Evolutionary conservation across 768 basidiomycete species (phyloP).

Genomic region (Pleurotus cornucopiae): DNA sequence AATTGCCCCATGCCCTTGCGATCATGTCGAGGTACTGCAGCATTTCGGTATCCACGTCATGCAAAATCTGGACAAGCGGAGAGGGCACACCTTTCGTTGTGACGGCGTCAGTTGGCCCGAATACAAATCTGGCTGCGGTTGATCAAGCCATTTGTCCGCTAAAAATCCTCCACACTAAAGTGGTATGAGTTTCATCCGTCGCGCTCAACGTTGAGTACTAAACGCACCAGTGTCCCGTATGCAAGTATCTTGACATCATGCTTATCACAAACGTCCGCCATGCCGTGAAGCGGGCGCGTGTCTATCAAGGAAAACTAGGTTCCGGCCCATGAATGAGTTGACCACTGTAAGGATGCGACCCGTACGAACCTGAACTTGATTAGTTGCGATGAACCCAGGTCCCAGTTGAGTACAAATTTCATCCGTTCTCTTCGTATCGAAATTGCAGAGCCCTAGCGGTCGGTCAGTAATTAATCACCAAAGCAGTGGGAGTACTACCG

Average conservation of each 20-base stretch:
- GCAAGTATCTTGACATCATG: constrained; percentile 74
- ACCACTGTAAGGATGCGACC: background rate
- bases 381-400: constrained; percentile 68
- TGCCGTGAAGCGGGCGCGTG: constrained; percentile 68
- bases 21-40: constrained; percentile 83
- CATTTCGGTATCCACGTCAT: background rate
- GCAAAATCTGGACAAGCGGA: background rate
- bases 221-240: constrained; percentile 73
- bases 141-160: constrained; percentile 67
- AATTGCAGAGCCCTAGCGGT: constrained; percentile 62
- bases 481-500: constrained; percentile 18
- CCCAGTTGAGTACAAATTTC: constrained; percentile 78
- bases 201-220: background rate
- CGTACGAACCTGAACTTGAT: constrained; percentile 70
- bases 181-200: background rate
- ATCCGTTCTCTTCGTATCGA: constrained; percentile 69
- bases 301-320: constrained; percentile 78
- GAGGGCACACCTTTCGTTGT: constrained; percentile 62
- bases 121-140: constrained; percentile 70
- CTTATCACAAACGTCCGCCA: constrained; percentile 72
- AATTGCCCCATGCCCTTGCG: constrained; percentile 71
- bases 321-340: too few species aligned
- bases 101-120: constrained; percentile 69
- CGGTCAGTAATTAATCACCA: background rate
- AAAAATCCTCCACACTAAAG: constrained; percentile 80